Evolutionary conservation across 2,329 filamentous ascomycete genomes (phyloP).

Genomic region (Fusarium begoniae): DNA sequence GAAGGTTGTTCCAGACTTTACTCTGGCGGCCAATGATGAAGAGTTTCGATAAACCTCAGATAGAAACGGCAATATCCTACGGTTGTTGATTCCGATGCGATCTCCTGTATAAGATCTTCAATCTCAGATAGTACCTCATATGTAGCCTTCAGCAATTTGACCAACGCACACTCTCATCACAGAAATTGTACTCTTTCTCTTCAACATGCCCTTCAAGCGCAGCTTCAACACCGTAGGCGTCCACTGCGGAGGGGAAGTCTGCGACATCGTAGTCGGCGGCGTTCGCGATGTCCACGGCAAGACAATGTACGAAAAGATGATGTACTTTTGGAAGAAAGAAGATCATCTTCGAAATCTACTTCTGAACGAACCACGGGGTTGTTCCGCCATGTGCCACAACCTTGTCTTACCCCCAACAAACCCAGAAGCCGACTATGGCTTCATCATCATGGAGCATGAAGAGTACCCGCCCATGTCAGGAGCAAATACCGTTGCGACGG

Average conservation of each 20-base stretch:
- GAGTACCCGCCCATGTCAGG: slow-evolving; percentile 34
- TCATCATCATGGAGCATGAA: slow-evolving; percentile 37
- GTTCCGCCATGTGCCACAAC: slow-evolving; percentile 31
- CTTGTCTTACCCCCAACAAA: slow-evolving; percentile 23
- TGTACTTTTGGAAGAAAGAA: slow-evolving; percentile 22
- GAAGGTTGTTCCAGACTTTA: not conserved
- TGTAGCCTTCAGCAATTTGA: too few species aligned
- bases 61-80: not conserved
- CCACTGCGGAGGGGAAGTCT: slow-evolving; percentile 31
- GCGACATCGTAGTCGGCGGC: slow-evolving; percentile 30
- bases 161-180: too few species aligned
- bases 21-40: not conserved
- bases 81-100: not conserved
- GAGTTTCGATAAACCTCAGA: not conserved
- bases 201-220: slow-evolving; percentile 22
- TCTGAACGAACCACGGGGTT: slow-evolving; percentile 25
- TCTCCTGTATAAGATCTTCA: not conserved
- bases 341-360: slow-evolving; percentile 25
- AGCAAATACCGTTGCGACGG: slow-evolving; percentile 27
- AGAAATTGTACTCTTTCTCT: too few species aligned
- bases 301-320: slow-evolving; percentile 35
- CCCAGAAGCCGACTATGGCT: slow-evolving; percentile 30
- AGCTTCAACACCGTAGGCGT: slow-evolving; percentile 34
- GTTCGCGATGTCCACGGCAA: slow-evolving; percentile 28
- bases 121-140: too few species aligned